phyloP scores from a whole-genome alignment of 139 green algal species.

The Choricystis sp. region DNA sequence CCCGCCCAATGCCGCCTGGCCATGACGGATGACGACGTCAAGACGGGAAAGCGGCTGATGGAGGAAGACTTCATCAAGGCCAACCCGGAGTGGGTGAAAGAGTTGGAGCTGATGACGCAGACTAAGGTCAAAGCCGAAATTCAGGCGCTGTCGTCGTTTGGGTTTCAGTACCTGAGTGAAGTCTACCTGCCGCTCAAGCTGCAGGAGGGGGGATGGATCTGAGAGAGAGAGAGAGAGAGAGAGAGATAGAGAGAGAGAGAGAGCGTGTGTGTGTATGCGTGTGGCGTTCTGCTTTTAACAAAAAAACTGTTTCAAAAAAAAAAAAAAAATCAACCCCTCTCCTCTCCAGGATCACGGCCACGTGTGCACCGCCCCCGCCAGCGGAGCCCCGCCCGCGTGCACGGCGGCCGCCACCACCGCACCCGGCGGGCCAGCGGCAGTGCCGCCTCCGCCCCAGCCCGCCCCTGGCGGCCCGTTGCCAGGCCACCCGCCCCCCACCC shows the following conservation, averaged over 20 bases:
- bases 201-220: slow-evolving; percentile 78
- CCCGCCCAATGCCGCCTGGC: slow-evolving; percentile 80
- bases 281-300: neutral
- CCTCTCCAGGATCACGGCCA: too few species aligned
- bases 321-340: too few species aligned
- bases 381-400: too few species aligned
- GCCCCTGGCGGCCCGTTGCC: too few species aligned
- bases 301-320: too few species aligned
- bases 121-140: slow-evolving; percentile 92
- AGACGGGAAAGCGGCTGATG: slow-evolving; percentile 65
- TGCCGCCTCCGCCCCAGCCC: too few species aligned
- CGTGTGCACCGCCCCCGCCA: too few species aligned
- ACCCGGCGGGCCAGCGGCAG: too few species aligned
- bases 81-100: slow-evolving; percentile 83
- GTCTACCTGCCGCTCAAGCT: slow-evolving; percentile 87
- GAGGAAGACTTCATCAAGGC: slow-evolving; percentile 88
- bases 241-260: neutral
- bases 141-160: slow-evolving; percentile 81
- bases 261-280: neutral
- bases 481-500: too few species aligned
- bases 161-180: slow-evolving; percentile 74
- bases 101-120: slow-evolving; percentile 90
- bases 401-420: too few species aligned
- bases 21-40: slow-evolving; percentile 86
- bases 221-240: slow-evolving; percentile 1